A percentile compares a stretch with the other conserved stretches of the same genome.
phyloP scores from a whole-genome alignment of 108 stramenopile species.

The Cyclotella choctawhatcheeana region DNA sequence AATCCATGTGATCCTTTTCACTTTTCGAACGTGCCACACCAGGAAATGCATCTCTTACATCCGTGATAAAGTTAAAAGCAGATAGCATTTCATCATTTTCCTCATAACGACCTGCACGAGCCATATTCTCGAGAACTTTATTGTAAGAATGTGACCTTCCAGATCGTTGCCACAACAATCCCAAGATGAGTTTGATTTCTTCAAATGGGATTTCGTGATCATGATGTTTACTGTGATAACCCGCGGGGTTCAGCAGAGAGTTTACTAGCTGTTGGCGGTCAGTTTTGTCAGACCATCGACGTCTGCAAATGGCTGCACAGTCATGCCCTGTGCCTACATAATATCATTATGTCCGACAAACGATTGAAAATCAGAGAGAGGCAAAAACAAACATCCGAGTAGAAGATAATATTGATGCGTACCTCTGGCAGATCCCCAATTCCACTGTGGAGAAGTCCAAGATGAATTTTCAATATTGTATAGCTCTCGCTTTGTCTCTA shows the following conservation, averaged over 20 bases:
- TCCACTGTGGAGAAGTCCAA: constrained; percentile 77
- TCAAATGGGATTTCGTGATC: constrained; percentile 56
- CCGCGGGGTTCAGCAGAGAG: constrained; percentile 47
- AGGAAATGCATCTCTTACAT: constrained; percentile 63
- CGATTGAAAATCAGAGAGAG: neutral
- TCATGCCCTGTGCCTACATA: constrained; percentile 76
- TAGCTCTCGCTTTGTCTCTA: constrained; percentile 50
- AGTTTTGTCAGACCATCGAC: constrained; percentile 44
- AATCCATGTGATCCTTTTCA: constrained; percentile 51
- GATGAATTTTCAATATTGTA: constrained; percentile 74
- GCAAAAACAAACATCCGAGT: neutral
- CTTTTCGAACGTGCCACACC: constrained; percentile 27
- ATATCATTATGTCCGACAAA: neutral
- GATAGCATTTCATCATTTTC: constrained; percentile 43
- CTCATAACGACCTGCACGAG: constrained; percentile 73
- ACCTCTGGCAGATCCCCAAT: constrained; percentile 77
- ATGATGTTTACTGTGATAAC: constrained; percentile 13
- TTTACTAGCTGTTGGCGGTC: constrained; percentile 55
- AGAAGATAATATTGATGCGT: too few species aligned
- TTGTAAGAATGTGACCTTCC: constrained; percentile 71
- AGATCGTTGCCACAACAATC: constrained; percentile 68
- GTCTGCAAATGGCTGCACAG: constrained; percentile 77
- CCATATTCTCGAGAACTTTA: constrained; percentile 68
- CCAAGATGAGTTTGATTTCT: constrained; percentile 82
- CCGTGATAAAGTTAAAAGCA: constrained; percentile 53